Base-by-base conservation (phyloP, 345 rosid genomes). In the Clarkia xantiana region DNA sequence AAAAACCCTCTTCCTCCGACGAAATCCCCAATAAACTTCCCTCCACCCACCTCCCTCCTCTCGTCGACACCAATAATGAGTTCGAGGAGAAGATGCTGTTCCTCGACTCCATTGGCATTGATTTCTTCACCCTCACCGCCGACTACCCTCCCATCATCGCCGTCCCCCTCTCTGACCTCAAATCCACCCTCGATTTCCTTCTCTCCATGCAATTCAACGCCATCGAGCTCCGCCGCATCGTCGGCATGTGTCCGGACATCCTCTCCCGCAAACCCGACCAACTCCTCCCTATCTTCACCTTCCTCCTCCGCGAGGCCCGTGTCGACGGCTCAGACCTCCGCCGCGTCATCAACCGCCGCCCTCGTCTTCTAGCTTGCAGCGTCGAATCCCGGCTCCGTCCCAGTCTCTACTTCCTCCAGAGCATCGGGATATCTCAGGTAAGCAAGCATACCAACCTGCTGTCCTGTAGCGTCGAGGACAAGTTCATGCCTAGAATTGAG, bases 241-340 rank as follows among this genome's bases (percentile, higher is more conserved):
- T 77, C 46, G 73, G 84, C 53, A 78, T 89, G 83, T 89, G 94
- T 51, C 97, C 87, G 0, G 78, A 76, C 67, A 54, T 82, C 48
- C 74, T 87, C 55, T 42, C 78, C 58, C 45, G 67, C 41, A 62
- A 56, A 3, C 58, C 76, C 38, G 41, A 76, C 42, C 49, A 67
- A 44, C 56, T 84, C 25, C 54, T 68, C 66, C 84, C 87, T 1
- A 62, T 76, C 70, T 76, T 82, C 75, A 74, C 97, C 38, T 89
- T 89, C 85, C 97, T 89, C 68, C 90, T 82, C 63, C 83, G 94
- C 1, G 97, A 89, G 66, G 94, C 72, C 19, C 57, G 66, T 11
- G 87, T 89, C 20, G 59, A 68, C 45, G 64, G 68, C 53, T 72
- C 71, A 45, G 75, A 73, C 51, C 52, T 89, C 44, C 77, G 69